phyloP scores from a whole-genome alignment of 805 yeast species.

The Schizosaccharomyces lindneri region DNA sequence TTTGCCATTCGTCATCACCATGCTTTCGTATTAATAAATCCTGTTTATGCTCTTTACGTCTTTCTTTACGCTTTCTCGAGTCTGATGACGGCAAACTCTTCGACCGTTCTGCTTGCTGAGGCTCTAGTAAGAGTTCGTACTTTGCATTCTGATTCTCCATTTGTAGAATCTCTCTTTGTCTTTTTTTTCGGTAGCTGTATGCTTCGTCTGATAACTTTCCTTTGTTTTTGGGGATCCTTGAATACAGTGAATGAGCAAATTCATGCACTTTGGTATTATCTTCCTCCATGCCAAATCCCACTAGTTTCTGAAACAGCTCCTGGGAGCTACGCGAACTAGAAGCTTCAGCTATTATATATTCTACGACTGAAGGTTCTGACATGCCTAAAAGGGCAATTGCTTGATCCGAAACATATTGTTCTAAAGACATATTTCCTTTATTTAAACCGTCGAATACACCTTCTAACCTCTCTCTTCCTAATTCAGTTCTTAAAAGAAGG shows the following conservation, averaged over 20 bases:
- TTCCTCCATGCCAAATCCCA: not conserved
- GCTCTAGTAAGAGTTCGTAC: not conserved
- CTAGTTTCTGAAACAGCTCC: not conserved
- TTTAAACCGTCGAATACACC: too few relatives aligned
- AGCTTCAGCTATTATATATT: conserved; percentile 1
- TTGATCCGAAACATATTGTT: not conserved
- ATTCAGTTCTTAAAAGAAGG: too few relatives aligned
- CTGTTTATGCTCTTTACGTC: not conserved
- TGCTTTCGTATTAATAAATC: not conserved
- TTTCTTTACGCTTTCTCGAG: not conserved
- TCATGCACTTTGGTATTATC: not conserved
- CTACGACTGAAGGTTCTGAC: conserved; percentile 2
- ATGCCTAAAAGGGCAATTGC: not conserved
- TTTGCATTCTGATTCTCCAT: not conserved
- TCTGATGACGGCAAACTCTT: not conserved
- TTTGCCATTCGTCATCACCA: not conserved
- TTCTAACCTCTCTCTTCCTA: too few relatives aligned
- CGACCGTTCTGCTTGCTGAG: not conserved
- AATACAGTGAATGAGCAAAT: not conserved
- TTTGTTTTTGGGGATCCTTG: not conserved
- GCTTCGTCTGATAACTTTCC: not conserved
- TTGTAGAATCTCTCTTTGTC: not conserved
- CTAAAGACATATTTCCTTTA: not conserved
- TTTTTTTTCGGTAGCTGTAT: not conserved
- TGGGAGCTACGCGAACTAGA: not conserved